Evolutionary conservation across 176 grass and related monocot genomes (phyloP).

Genomic region (Olyra latifolia): DNA sequence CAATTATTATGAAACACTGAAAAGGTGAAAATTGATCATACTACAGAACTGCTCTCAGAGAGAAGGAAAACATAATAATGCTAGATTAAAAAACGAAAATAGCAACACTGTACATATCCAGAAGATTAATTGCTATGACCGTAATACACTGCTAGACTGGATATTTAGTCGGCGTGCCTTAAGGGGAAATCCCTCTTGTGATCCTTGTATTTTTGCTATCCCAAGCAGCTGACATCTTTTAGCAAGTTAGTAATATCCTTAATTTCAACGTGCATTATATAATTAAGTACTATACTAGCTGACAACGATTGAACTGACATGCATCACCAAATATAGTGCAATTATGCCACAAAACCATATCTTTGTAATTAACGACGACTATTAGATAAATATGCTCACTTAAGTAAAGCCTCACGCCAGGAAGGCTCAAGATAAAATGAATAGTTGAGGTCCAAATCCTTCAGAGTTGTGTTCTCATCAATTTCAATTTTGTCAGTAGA

Average conservation of each 20-base stretch:
- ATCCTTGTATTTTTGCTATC: not conserved
- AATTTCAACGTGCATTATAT: not conserved
- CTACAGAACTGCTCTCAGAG: not conserved
- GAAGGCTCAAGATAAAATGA: slow-evolving; percentile 97
- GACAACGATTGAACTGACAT: not conserved
- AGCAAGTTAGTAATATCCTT: not conserved
- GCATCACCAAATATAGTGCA: not conserved
- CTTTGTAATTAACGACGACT: not conserved
- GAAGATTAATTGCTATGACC: not conserved
- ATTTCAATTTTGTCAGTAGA: slow-evolving; percentile 96
- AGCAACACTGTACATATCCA: not conserved
- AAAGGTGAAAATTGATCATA: slow-evolving; percentile 18
- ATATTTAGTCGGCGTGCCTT: not conserved
- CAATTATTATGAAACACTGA: not conserved
- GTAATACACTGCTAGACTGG: not conserved
- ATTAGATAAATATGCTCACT: slow-evolving; percentile 48
- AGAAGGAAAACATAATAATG: not conserved
- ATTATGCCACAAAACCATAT: slow-evolving; percentile 20
- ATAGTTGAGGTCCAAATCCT: slow-evolving; percentile 97
- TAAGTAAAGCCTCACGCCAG: slow-evolving; percentile 90
- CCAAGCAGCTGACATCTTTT: not conserved
- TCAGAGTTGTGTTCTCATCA: slow-evolving; percentile 96
- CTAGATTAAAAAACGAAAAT: not conserved
- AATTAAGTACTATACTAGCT: not conserved
- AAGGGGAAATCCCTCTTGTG: not conserved